Base-by-base conservation (phyloP, 192 early-diverging fungal species). In the Mortierella antarctica region DNA sequence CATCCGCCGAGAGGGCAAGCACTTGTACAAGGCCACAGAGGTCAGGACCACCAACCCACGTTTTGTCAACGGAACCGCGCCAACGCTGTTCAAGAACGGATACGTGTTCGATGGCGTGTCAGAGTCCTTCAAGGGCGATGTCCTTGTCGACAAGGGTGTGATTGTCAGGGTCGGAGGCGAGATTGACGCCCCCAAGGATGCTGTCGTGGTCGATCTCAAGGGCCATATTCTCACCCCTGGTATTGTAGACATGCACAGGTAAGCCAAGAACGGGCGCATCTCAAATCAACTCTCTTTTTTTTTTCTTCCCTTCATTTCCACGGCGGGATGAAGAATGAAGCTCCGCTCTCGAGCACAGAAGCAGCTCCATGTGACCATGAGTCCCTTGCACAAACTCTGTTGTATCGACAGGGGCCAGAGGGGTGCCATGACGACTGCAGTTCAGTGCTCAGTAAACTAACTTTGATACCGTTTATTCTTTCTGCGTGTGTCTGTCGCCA, bases 191-290 rank as follows among this genome's bases (percentile, higher is more conserved):
- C 64, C 76, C 14, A 70, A 84, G 31, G 83, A 77, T 9, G 71
- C 72, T 1, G 64, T 74, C 9, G 75, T 89, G 7, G 82, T 94
- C 14, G 89, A 95, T 71, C 86, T 91, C 49, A 83, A 89, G 46
- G 90, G 89, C 6, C 86, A 89, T 48, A 84, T 86, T 52, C 78
- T 95, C n/a, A 92, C 92, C 10, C 94, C 94, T 17, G 94, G 94
- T 53, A 85, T 95, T 48, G 88, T 95, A 5, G 94, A 94, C 68
- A 90, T 91, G 92, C 86, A 91, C 83, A 85, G 84, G 84, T 85
- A 77, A 63, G 42, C 12, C 40, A 54, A 53, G 4, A 41, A n/a
- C 50, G 50, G 17, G 11, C 50, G 17, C 13, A 15, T 51, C 1
- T 4, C 50, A 11, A 11, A 51, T 51, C 50, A 4, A 51, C 11